Evolutionary conservation across 2,329 filamentous ascomycete species (phyloP), one percentile per base, ranked within the genome.

Genomic region (Aspergillus vadensis): DNA sequence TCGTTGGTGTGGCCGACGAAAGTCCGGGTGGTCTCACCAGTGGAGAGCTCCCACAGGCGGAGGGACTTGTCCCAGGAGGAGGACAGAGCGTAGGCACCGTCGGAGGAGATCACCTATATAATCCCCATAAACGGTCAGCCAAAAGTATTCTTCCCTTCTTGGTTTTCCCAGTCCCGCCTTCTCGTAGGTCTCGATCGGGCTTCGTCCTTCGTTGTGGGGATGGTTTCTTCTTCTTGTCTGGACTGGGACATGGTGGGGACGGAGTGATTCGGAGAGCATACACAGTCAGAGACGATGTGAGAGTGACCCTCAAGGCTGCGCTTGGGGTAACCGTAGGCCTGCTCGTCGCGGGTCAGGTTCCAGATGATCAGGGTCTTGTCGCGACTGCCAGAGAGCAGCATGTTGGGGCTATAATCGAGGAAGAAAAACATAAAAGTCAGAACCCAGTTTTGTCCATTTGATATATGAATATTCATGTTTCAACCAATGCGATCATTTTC

Each of bases 361-460:
- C 95, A 99, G 88, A 99, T 96, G 86, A 99, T 99, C 81, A 99
- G 86, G 73, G 91, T 91, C 91, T 98, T 97, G 88, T 99, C 95
- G 85, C 95, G 92, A 80, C 88, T 92, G 78, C 86, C 94, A 73
- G 95, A 99, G 77, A 99, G 89, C 81, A 99, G 93, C 94, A 99
- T 98, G 88, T 99, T 98, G 79, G 95, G 95, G 91, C 92, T 88
- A 77, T 66, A 67, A 67, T 69, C 63, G 58, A 63, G 58, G 48
- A 65, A 65, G 59, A 59, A 63, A 64, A 63, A 65, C 59, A 63
- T 55, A 65, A 60, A 65, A 68, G 73, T 80, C 71, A 80, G 77
- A 74, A 72, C 62, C 67, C 67, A 64, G 58, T 54, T 63, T 63
- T 63, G 58, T 64, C 71, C 65, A 67, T 14, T 44, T 63, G 32